Percentiles rank a stretch among this genome's conserved stretches.
Evolutionary conservation across 2,329 filamentous ascomycete species (phyloP).

Genomic region (Hypoxylon sp.): DNA sequence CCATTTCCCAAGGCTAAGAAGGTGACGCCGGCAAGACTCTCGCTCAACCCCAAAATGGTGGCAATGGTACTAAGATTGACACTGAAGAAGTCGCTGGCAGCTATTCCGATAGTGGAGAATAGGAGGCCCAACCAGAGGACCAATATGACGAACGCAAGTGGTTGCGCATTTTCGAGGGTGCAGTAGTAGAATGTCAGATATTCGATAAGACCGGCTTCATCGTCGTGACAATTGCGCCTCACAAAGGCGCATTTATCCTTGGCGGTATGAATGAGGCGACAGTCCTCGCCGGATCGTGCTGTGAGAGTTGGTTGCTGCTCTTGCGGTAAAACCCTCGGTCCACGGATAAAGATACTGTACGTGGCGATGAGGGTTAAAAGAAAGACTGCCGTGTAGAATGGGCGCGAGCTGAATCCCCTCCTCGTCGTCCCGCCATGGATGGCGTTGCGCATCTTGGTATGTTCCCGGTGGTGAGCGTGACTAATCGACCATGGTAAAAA

Average conservation of each 20-base stretch:
- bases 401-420: constrained; percentile 59
- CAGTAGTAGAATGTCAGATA: constrained; percentile 96
- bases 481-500: neutral
- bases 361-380: constrained; percentile 60
- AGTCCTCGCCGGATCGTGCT: constrained; percentile 62
- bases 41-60: constrained; percentile 88
- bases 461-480: neutral
- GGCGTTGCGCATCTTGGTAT: constrained; percentile 27
- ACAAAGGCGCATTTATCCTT: constrained; percentile 90
- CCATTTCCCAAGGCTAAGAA: constrained; percentile 98
- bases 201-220: constrained; percentile 88
- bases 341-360: constrained; percentile 55
- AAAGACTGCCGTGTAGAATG: constrained; percentile 62
- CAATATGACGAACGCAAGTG: constrained; percentile 82
- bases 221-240: constrained; percentile 82
- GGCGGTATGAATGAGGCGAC: constrained; percentile 81
- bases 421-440: constrained; percentile 39
- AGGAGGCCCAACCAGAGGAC: constrained; percentile 87
- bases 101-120: constrained; percentile 97
- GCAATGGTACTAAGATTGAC: constrained; percentile 96
- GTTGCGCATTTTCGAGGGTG: constrained; percentile 72
- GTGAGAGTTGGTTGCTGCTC: constrained; percentile 30
- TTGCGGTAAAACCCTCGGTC: constrained; percentile 35
- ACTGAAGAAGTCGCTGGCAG: constrained; percentile 98
- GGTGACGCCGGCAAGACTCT: constrained; percentile 95